Evolutionary conservation across 805 yeast genomes (phyloP), one percentile per base, ranked within the genome.

Genomic region (Gaillardinia entomophila): DNA sequence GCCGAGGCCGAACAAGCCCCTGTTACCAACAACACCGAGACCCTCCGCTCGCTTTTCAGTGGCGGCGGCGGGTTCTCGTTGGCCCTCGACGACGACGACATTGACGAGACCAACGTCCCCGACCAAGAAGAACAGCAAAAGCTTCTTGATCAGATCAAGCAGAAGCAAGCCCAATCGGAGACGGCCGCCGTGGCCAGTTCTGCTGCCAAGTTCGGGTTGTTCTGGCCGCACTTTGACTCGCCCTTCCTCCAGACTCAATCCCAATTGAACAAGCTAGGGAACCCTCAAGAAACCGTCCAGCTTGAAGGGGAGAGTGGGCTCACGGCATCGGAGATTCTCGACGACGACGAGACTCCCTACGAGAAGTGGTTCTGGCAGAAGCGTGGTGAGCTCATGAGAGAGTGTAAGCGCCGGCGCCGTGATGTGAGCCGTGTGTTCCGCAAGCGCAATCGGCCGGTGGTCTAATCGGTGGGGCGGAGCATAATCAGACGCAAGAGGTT

Each of bases 231-330:
- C 53, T 62, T 68, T 10, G 82, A 82, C 13, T 89, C 97, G 1
- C 96, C 96, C 1, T 90, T 86, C 59, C 63, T 90, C 41, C 75
- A 74, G 31, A 80, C 96, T 0, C 97, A 89, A 58, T 70, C 96
- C 0, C 95, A 84, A 53, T 54, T 87, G 30, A 74, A 73, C 37
- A 81, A 77, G 46, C 44, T 82, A 23, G 66, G 72, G 6, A 48
- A 53, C n/a, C 38, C 37, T 2, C 48, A 43, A 12, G 58, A 53
- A 24, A 60, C 51, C 6, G 38, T 57, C 13, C 45, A 40, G 19
- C 51, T 66, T 28, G 71, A 71, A 1, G 70, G 68, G 3, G 67
- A 60, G 33, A 43, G 34, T 1, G 33, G 26, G 3, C 22, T 17
- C 16, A 42, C 43, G 4, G 54, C 51, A 3, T 49, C 51, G 11